phyloP scores from a whole-genome alignment of 208 protist species.

The Leishmania arabica region DNA sequence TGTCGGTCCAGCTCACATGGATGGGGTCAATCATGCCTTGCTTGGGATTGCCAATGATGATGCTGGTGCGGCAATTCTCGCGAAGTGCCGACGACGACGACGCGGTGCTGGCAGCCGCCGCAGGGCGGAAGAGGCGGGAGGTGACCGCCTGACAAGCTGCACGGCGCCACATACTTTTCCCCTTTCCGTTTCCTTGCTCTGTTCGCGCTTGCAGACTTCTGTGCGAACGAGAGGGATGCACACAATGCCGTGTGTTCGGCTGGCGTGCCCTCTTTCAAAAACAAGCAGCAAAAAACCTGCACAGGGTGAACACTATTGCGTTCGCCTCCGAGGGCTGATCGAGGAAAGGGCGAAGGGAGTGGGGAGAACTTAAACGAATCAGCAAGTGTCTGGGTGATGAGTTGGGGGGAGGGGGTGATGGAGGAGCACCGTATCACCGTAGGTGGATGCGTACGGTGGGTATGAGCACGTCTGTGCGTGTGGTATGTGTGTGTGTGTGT shows the following conservation, averaged over 20 bases:
- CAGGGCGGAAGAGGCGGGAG: not conserved
- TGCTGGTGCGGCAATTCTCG: constrained; percentile 5
- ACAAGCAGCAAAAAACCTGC: not conserved
- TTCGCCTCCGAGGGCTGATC: not conserved
- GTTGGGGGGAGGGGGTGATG: too few species aligned
- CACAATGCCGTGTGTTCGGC: not conserved
- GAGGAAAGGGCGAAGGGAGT: not conserved
- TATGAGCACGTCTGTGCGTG: not conserved
- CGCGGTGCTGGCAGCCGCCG: not conserved
- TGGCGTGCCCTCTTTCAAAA: too few species aligned
- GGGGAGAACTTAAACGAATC: not conserved
- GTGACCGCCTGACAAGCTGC: constrained; percentile 8
- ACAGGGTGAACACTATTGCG: not conserved
- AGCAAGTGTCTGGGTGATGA: not conserved
- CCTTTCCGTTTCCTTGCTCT: not conserved
- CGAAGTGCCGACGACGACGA: not conserved
- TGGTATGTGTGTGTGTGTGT: not conserved
- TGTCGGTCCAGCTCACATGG: constrained; percentile 77
- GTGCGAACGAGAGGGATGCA: not conserved
- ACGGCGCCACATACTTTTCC: constrained; percentile 20
- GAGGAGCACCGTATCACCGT: not conserved
- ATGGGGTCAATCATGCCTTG: constrained; percentile 59
- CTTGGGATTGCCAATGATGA: constrained; percentile 62
- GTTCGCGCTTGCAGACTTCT: not conserved
- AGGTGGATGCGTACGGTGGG: not conserved